Percentiles rank a stretch among this genome's conserved stretches.
Evolutionary conservation across 306 rosid genomes (phyloP).

Genomic region (Geum urbanum): DNA sequence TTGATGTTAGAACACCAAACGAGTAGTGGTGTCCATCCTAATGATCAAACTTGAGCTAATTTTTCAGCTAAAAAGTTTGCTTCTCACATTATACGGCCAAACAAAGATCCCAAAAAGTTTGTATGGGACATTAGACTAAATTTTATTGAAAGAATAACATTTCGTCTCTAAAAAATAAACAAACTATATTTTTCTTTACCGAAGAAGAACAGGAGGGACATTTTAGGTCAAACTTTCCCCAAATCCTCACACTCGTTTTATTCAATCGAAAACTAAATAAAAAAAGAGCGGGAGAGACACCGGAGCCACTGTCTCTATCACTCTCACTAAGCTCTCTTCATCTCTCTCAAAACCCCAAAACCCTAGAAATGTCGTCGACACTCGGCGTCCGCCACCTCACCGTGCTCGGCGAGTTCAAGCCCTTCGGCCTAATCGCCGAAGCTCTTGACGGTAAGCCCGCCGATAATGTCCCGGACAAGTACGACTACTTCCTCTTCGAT

Average conservation of each 20-base stretch:
- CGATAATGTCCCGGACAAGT: constrained; percentile 52
- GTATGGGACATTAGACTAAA: no score
- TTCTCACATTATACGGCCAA: no score
- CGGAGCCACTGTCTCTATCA: not conserved
- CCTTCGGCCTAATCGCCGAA: constrained; percentile 90
- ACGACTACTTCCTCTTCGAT: constrained; percentile 81
- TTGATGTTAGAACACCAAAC: no score
- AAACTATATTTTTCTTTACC: no score
- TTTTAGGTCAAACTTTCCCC: no score
- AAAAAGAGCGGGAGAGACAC: constrained; percentile 34
- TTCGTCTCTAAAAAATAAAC: no score
- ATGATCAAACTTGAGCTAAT: no score
- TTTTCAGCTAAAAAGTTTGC: no score
- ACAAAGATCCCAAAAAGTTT: no score
- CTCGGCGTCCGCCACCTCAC: constrained; percentile 57
- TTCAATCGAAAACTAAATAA: not conserved
- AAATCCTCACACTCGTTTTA: not conserved
- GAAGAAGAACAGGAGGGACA: no score
- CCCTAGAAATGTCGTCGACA: constrained; percentile 38
- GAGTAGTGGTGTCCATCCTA: no score
- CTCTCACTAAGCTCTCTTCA: not conserved
- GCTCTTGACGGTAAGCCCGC: constrained; percentile 78
- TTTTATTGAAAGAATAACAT: no score
- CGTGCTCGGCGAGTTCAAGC: constrained; percentile 92
- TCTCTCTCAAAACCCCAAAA: not conserved